phyloP scores from a whole-genome alignment of 164 flowering plant genomes.

The Kalanchoe fedtschenkoi region DNA sequence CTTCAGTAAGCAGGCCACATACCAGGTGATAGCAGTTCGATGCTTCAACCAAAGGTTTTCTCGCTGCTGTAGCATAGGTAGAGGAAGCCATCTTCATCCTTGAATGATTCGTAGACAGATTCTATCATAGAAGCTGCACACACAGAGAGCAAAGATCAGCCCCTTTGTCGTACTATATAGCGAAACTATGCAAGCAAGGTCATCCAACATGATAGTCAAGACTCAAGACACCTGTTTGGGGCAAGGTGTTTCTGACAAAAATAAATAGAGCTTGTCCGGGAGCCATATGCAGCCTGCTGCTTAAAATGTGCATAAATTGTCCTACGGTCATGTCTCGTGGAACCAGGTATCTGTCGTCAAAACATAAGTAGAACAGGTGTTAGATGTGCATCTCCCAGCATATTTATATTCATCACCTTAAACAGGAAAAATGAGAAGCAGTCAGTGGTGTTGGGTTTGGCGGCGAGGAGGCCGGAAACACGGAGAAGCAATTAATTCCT shows the following conservation, averaged over 20 bases:
- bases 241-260: conserved; percentile 79
- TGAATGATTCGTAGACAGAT: conserved; percentile 13
- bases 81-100: conserved; percentile 22
- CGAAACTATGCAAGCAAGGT: neutral
- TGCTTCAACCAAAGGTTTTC: conserved; percentile 20
- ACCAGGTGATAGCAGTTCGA: neutral
- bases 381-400: neutral
- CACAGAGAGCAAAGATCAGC: neutral
- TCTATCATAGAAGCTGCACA: conserved; percentile 16
- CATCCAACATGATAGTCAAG: neutral
- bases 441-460: too few species aligned
- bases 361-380: neutral
- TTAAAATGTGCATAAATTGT: conserved; percentile 77
- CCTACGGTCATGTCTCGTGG: conserved; percentile 96
- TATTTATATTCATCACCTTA: too few species aligned
- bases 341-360: conserved; percentile 55
- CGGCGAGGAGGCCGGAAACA: too few species aligned
- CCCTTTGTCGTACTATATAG: neutral
- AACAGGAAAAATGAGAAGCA: too few species aligned
- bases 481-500: too few species aligned
- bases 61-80: conserved; percentile 27
- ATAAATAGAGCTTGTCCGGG: conserved; percentile 95
- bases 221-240: conserved; percentile 59
- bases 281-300: conserved; percentile 60
- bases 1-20: neutral